phyloP scores from a whole-genome alignment of 176 grass and related monocot genomes.

The Oryza nivara region DNA sequence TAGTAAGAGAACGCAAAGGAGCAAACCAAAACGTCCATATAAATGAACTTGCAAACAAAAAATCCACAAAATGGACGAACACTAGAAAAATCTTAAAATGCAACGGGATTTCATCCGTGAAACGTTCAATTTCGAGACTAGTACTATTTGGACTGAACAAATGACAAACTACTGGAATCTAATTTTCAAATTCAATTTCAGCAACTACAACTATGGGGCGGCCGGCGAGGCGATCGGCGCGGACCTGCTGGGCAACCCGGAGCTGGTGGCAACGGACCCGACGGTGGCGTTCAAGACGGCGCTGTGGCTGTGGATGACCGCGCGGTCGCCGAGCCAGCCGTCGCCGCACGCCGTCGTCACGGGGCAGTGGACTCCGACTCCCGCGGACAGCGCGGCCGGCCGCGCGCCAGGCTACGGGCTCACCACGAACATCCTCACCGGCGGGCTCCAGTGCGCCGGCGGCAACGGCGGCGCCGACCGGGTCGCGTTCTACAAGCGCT shows the following conservation, averaged over 20 bases:
- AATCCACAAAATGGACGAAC: no score
- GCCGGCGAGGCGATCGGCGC: conserved; percentile 17
- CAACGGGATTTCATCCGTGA: not conserved
- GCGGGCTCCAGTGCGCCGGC: not conserved
- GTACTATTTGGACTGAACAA: not conserved
- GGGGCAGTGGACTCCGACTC: not conserved
- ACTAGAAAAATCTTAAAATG: no score
- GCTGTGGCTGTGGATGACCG: not conserved
- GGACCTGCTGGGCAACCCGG: conserved; percentile 33
- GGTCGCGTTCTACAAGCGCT: conserved; percentile 65
- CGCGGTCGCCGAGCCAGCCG: not conserved
- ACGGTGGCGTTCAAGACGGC: not conserved
- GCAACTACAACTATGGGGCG: conserved; percentile 48
- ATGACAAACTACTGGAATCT: not conserved
- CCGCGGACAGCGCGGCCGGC: not conserved
- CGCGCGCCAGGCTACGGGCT: not conserved
- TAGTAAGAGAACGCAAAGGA: conserved; percentile 17
- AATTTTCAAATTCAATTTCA: not conserved
- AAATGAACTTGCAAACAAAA: no score
- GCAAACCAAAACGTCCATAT: no score
- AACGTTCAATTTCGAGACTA: not conserved
- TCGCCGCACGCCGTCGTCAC: not conserved
- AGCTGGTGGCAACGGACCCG: not conserved
- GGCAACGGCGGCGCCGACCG: not conserved
- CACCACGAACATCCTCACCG: not conserved